These are phyloP conservation scores for Naganishia kalamii DNA, from an alignment of 768 basidiomycete species.

Conservation along the genomic window DNA sequence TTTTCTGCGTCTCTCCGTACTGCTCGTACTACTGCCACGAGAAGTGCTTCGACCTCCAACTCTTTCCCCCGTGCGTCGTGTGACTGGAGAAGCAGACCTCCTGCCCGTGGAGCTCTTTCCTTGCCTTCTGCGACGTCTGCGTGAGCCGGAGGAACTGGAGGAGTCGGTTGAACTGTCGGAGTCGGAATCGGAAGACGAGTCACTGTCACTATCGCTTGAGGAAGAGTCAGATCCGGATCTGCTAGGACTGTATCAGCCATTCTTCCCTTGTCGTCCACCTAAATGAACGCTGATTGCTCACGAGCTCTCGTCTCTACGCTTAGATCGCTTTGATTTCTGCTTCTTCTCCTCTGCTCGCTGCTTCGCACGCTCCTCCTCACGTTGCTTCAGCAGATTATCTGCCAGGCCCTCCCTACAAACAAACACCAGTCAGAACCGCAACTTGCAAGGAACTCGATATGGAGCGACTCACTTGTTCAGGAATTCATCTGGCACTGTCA, in stretches of 20 bases:
- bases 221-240: background rate
- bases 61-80: background rate
- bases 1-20: background rate
- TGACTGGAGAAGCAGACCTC: background rate
- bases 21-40: background rate
- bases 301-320: background rate
- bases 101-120: background rate
- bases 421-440: background rate
- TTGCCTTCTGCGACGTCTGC: background rate
- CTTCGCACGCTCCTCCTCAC: conserved; percentile 25
- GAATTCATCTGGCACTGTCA: conserved; percentile 87
- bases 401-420: conserved; percentile 12
- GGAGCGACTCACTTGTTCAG: conserved; percentile 51
- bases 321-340: background rate
- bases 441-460: background rate
- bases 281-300: background rate
- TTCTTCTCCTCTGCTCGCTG: background rate
- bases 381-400: conserved; percentile 20
- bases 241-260: background rate
- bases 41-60: background rate
- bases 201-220: background rate
- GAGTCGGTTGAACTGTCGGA: conserved; percentile 3
- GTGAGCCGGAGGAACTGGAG: background rate
- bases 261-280: background rate
- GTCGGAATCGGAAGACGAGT: background rate